Evolutionary conservation across 139 green algal genomes (phyloP).

Genomic region (Limnomonas spitsbergensis): DNA sequence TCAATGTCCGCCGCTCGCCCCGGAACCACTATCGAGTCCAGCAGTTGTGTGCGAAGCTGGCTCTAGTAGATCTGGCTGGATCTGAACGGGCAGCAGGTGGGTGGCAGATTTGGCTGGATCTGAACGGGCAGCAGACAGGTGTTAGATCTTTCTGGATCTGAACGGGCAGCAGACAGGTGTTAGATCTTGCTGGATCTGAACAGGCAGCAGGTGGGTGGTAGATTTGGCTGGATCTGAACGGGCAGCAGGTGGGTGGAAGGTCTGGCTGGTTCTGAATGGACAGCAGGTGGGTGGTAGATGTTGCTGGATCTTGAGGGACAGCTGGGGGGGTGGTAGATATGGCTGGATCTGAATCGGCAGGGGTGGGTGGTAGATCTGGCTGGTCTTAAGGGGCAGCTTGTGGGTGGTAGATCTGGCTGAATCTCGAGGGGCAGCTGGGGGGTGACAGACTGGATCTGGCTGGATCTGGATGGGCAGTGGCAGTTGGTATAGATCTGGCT

Average conservation of each 20-base stretch:
- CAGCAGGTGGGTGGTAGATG: no score
- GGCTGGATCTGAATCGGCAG: no score
- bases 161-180: slow-evolving; percentile 33
- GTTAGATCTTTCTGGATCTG: slow-evolving; percentile 13
- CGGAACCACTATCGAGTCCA: slow-evolving; percentile 52
- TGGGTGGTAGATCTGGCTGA: no score
- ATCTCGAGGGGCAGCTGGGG: no score
- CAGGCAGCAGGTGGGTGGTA: slow-evolving; percentile 19
- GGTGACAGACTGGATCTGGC: no score
- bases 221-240: background rate
- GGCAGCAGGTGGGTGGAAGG: background rate
- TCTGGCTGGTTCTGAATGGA: background rate
- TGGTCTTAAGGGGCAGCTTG: no score
- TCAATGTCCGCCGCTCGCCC: slow-evolving; percentile 43
- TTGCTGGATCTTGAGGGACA: no score
- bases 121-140: slow-evolving; percentile 37
- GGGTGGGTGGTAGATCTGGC: no score
- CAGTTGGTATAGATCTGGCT: no score
- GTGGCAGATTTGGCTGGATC: slow-evolving; percentile 56
- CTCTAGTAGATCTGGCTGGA: slow-evolving; percentile 67
- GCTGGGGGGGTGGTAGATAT: no score
- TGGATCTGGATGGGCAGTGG: no score
- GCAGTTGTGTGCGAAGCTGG: slow-evolving; percentile 44
- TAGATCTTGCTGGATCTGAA: slow-evolving; percentile 27
- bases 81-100: slow-evolving; percentile 48